Evolutionary conservation across 2,329 filamentous ascomycete genomes (phyloP), one percentile per base, ranked within the genome.

Genomic region (Dactylellina drechsleri): DNA sequence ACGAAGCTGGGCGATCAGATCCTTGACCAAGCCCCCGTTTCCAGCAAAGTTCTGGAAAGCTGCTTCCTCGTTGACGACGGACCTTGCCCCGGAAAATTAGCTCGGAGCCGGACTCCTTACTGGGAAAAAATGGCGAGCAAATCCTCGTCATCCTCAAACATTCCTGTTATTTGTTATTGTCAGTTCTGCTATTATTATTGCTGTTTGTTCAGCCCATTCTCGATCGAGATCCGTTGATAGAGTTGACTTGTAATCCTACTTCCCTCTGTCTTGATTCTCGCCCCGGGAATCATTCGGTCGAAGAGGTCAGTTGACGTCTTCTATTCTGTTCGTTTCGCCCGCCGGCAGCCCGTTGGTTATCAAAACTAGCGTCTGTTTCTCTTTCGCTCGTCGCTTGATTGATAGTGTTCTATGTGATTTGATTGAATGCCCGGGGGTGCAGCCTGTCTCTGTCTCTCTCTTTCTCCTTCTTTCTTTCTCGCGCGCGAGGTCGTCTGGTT

Each of bases 81-180:
- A 49, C 66, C 71, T 53, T 67, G 71, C 71, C 64, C 71, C 64
- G 71, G 71, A 75, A 67, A 67, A 64, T 67, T 66, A 62, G 52
- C 47, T 59, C 50, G 59, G 13, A 47, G 43, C 16, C 16, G 16
- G 40, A 15, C 13, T 15, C 43, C 16, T 15, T 47, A 18, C 43
- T 47, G 43, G 43, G 43, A 8, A 47, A 18, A 65, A 71, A 64
- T 53, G 52, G 54, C 59, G 66, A 71, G 60, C 49, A 36, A 50
- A 71, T 54, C 66, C 66, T 71, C 66, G 66, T 71, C 66, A 71
- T 65, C 66, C 66, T 71, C 66, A 71, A 71, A 71, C 66, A 52
- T 64, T 36, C 41, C 31, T 36, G 31, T 8, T 36, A 36, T 36
- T 36, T 36, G 13, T 36, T 20, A 20, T 12, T 23, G 47, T 23